Percentiles rank a stretch among this genome's conserved stretches.
Evolutionary conservation across 2,329 filamentous ascomycete species (phyloP).

Genomic region (Cladophialophora bantiana): DNA sequence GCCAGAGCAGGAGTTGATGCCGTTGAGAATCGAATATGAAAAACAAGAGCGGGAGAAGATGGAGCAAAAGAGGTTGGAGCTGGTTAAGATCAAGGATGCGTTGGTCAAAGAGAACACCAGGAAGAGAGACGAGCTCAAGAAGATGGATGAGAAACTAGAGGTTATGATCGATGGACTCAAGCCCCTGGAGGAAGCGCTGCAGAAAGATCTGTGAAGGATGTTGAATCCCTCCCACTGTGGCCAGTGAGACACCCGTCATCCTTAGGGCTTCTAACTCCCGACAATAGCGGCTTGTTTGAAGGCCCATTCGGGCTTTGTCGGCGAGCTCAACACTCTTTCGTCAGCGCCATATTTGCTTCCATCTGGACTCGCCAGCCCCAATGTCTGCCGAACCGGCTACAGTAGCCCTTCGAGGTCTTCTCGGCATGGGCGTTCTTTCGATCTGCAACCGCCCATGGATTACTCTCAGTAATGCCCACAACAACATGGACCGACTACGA

Average conservation of each 20-base stretch:
- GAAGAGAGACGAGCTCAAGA: slow-evolving; percentile 90
- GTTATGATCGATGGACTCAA: slow-evolving; percentile 78
- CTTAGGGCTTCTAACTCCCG: too few relatives aligned
- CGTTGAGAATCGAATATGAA: slow-evolving; percentile 90
- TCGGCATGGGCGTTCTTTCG: neutral
- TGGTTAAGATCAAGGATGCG: slow-evolving; percentile 74
- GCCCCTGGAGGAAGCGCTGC: slow-evolving; percentile 36
- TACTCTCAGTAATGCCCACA: neutral
- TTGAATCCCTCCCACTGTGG: neutral
- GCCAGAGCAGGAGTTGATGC: slow-evolving; percentile 82
- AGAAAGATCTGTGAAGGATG: slow-evolving; percentile 35
- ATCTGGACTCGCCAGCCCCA: neutral
- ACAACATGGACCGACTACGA: neutral
- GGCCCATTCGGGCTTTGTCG: neutral
- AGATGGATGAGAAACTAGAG: slow-evolving; percentile 88
- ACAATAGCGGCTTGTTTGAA: neutral
- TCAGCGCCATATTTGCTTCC: neutral
- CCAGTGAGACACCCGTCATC: neutral
- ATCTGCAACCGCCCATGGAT: neutral
- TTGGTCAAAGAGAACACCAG: slow-evolving; percentile 83
- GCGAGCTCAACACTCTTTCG: neutral
- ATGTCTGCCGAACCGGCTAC: neutral
- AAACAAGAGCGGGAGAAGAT: slow-evolving; percentile 81
- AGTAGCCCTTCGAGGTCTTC: neutral
- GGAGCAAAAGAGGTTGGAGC: slow-evolving; percentile 81